These are phyloP conservation scores for Malassezia slooffiae DNA, from an alignment of 1,284 basidiomycete genomes.

Conservation along the genomic window DNA sequence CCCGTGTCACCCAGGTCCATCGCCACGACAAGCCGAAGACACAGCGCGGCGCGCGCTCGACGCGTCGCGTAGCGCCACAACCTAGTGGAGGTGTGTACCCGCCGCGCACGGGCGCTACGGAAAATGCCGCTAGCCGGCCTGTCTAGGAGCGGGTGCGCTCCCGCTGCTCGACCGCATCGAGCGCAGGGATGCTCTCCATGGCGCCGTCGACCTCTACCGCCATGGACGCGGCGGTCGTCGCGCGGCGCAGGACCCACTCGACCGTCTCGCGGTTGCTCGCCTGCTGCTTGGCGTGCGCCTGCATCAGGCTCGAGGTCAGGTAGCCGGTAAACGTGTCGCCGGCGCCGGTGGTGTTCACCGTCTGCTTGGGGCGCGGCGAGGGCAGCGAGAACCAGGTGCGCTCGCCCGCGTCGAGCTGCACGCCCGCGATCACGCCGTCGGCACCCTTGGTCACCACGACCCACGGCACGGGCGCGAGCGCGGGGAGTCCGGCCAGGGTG, in stretches of 20 bases:
- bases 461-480: slow-evolving; percentile 23
- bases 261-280: slow-evolving; percentile 5
- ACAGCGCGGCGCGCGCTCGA: no score
- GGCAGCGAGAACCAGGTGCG: slow-evolving; percentile 21
- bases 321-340: slow-evolving; percentile 45
- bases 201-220: slow-evolving; percentile 41
- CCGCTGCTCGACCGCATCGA: slow-evolving; percentile 18
- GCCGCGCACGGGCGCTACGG: not conserved
- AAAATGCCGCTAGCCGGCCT: not conserved
- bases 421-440: slow-evolving; percentile 28
- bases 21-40: no score
- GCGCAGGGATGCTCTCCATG: slow-evolving; percentile 38
- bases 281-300: slow-evolving; percentile 16
- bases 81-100: not conserved
- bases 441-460: slow-evolving; percentile 38
- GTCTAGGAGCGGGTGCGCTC: not conserved
- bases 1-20: not conserved
- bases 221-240: slow-evolving; percentile 30
- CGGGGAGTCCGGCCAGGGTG: slow-evolving; percentile 17
- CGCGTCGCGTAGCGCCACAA: no score
- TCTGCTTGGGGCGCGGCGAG: slow-evolving; percentile 24
- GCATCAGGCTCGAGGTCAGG: slow-evolving; percentile 32
- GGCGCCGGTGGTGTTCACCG: slow-evolving; percentile 42
- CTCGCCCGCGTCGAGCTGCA: slow-evolving; percentile 12
- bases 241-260: slow-evolving; percentile 20